phyloP scores from a whole-genome alignment of 1,284 basidiomycete species.

The Boletellus sp. region DNA sequence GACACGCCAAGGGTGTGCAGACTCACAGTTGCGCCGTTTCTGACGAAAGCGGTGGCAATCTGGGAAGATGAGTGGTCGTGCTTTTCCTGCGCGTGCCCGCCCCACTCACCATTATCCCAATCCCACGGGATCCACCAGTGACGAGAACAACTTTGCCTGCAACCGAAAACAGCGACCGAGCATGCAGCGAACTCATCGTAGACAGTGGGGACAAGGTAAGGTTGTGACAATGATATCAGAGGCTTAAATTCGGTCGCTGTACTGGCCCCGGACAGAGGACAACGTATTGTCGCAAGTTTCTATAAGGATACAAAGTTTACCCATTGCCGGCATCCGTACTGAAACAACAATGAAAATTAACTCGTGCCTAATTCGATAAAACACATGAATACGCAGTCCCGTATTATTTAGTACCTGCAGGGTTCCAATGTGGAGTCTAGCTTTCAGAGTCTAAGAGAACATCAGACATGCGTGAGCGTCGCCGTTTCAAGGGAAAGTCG shows the following conservation, averaged over 20 bases:
- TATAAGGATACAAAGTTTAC: constrained; percentile 12
- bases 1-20: not conserved
- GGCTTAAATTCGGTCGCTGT: constrained; percentile 3
- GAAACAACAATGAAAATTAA: constrained; percentile 23
- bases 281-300: constrained; percentile 18
- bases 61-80: constrained; percentile 23
- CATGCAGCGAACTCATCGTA: constrained; percentile 40
- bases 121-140: constrained; percentile 70
- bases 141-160: constrained; percentile 61
- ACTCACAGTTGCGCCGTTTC: constrained; percentile 59
- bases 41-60: constrained; percentile 67
- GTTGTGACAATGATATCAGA: not conserved
- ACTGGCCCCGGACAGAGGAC: not conserved
- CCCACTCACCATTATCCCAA: constrained; percentile 62
- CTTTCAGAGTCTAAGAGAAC: constrained; percentile 31
- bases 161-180: constrained; percentile 52
- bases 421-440: constrained; percentile 16
- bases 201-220: not conserved
- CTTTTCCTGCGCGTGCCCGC: not conserved
- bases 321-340: constrained; percentile 6
- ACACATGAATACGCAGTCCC: constrained; percentile 13
- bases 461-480: constrained; percentile 39
- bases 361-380: constrained; percentile 23
- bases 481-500: constrained; percentile 36
- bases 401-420: constrained; percentile 11